These are phyloP conservation scores for Geranium rotundifolium DNA, from an alignment of 345 rosid species.

Conservation along the genomic window DNA sequence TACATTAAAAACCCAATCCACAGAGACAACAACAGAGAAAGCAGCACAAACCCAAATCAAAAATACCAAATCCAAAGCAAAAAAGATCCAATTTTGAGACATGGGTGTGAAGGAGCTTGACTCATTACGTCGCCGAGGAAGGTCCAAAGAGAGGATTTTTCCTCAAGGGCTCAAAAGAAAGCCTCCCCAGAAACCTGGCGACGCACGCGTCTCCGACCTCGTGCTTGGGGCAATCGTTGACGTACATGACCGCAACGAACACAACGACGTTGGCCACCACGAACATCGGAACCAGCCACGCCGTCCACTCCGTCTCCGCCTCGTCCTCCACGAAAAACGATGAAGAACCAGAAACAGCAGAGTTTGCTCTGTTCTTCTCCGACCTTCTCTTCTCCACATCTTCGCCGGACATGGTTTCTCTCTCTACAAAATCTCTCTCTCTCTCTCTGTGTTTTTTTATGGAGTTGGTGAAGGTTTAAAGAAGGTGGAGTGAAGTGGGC, in stretches of 20 bases:
- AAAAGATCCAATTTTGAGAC: neutral
- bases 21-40: neutral
- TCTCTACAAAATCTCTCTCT: neutral
- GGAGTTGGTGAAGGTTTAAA: neutral
- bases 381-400: constrained; percentile 31
- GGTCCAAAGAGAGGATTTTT: constrained; percentile 85
- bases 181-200: constrained; percentile 60
- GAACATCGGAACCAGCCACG: constrained; percentile 79
- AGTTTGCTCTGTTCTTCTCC: constrained; percentile 1
- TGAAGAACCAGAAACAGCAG: constrained; percentile 13
- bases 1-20: neutral
- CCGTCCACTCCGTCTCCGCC: constrained; percentile 42
- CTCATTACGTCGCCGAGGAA: constrained; percentile 55
- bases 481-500: neutral
- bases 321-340: constrained; percentile 28
- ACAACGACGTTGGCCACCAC: constrained; percentile 49
- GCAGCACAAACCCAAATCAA: neutral
- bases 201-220: constrained; percentile 38
- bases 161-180: constrained; percentile 73
- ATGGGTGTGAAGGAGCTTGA: constrained; percentile 1
- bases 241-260: constrained; percentile 57
- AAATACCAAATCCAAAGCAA: neutral
- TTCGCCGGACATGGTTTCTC: constrained; percentile 15
- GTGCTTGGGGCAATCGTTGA: constrained; percentile 65
- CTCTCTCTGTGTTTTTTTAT: neutral